phyloP scores from a whole-genome alignment of 768 basidiomycete species.

The Naganishia vaughanmartiniae region DNA sequence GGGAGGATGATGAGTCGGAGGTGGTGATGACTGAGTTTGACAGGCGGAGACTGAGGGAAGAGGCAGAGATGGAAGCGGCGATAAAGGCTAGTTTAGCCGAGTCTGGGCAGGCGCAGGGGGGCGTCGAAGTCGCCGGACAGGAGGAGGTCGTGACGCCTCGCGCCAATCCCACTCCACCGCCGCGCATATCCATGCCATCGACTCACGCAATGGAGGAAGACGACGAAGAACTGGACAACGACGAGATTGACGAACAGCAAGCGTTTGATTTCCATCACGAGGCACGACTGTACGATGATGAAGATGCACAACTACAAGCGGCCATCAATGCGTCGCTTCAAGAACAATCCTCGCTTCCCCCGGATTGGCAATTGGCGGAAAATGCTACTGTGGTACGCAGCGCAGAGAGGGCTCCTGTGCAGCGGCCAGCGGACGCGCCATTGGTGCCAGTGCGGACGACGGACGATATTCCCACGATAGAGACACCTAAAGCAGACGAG shows the following conservation, averaged over 20 bases:
- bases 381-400: neutral
- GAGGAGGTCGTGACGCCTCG: neutral
- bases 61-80: conserved; percentile 23
- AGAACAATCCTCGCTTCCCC: conserved; percentile 1
- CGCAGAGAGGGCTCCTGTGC: neutral
- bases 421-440: neutral
- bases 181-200: neutral
- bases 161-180: neutral
- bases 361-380: neutral
- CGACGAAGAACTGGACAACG: conserved; percentile 18
- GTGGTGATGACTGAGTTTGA: conserved; percentile 21
- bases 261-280: conserved; percentile 22
- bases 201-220: conserved; percentile 18
- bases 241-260: conserved; percentile 4
- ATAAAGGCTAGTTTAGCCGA: conserved; percentile 27
- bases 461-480: neutral
- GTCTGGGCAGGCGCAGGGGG: conserved; percentile 10
- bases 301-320: conserved; percentile 81
- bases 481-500: neutral
- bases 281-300: conserved; percentile 62
- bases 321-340: conserved; percentile 68
- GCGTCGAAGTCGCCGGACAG: neutral
- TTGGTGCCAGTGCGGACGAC: neutral
- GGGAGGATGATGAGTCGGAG: neutral
- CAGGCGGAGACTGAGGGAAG: conserved; percentile 23